Base-by-base conservation (phyloP, 768 basidiomycete species). In the Tylopilus subfusipes region DNA sequence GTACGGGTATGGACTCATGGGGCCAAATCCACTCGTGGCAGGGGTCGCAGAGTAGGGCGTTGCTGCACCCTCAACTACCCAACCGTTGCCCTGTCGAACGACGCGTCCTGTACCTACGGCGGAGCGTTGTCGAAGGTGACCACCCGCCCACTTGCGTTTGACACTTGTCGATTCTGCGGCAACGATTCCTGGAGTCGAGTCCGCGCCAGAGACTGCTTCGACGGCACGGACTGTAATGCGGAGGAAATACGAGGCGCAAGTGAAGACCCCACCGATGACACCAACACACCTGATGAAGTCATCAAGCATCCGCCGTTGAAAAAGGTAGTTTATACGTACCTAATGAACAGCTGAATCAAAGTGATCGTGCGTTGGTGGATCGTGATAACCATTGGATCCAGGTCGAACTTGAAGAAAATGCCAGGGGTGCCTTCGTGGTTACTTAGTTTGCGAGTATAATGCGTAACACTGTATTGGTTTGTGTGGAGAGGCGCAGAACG, bases 391-490 rank as follows among this genome's bases (percentile, higher is more conserved):
- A 98, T 80, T 1, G 95, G 93, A 66, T 99, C 96, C 34, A 98
- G 73, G 54, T 99, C 95, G 68, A 93, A 98, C 72, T 98, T 97
- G 86, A 98, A 97, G 78, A 96, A 98, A 67, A 98, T 96, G 16
- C 91, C 95, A 0, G 96, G 96, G 0, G 92, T 86, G 8, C 90
- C 91, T 16, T 76, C 73, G 58, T 90, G 83, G 65, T 91, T 88
- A 19, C 82, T 75, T 3, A 97, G 74, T 18, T 81, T 78, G 29
- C 90, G 84, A 2, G 82, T 84, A 61, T 98, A 96, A 72, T 97
- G 93, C 0, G 93, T 98, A 6, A 98, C 96, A 43, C 90, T 91
- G 73, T 98, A 98, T 70, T 96, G 91, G 65, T 90, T 81, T 3
- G 91, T 93, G 38, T 80, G 68, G 4, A 93, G 71, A 5, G 88